Evolutionary conservation across 768 basidiomycete species (phyloP).

Genomic region (Phanerochaete carnosa): DNA sequence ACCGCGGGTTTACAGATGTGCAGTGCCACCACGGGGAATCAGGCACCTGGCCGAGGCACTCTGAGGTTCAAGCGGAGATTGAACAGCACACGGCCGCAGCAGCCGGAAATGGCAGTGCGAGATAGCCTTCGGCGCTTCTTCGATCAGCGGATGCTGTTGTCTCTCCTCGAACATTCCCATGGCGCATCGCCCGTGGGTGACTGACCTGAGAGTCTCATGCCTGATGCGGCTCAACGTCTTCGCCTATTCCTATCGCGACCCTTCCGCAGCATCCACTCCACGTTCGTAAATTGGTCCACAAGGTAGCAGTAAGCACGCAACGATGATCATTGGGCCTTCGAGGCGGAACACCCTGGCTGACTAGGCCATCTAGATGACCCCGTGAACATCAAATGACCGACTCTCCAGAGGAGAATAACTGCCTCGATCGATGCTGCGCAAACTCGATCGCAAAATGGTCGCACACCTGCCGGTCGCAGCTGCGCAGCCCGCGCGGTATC

Average conservation of each 20-base stretch:
- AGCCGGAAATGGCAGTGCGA: not conserved
- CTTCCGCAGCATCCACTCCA: not conserved
- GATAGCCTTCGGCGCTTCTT: not conserved
- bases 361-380: not conserved
- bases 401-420: not conserved
- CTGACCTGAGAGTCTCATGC: not conserved
- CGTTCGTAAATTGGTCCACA: not conserved
- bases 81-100: not conserved
- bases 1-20: no score
- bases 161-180: slow-evolving; percentile 1
- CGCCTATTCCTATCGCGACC: not conserved
- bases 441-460: slow-evolving; percentile 8
- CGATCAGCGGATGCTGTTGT: not conserved
- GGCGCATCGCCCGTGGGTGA: not conserved
- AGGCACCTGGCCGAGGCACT: not conserved
- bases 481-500: not conserved
- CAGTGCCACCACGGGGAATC: no score
- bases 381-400: not conserved
- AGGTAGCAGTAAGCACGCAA: not conserved
- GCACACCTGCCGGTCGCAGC: not conserved
- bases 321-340: not conserved
- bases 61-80: not conserved
- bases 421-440: slow-evolving; percentile 11
- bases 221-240: not conserved
- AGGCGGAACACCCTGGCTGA: not conserved